These are phyloP conservation scores for Gyrodon lividus DNA, from an alignment of 768 basidiomycete genomes.

Conservation along the genomic window DNA sequence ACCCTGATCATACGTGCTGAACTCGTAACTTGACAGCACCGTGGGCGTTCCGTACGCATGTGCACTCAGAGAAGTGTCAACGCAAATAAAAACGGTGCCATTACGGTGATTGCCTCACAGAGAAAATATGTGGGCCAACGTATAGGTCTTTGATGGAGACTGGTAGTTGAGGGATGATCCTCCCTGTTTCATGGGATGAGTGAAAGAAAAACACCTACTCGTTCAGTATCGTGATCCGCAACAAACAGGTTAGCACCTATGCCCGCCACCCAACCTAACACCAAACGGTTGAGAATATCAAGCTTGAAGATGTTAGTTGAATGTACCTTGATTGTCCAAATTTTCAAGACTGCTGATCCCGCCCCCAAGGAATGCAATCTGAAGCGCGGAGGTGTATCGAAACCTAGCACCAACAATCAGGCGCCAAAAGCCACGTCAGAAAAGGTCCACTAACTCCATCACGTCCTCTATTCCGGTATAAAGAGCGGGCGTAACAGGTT, in stretches of 20 bases:
- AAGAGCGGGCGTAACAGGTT: too few species aligned
- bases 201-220: constrained; percentile 32
- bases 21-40: too few species aligned
- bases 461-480: too few species aligned
- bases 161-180: constrained; percentile 55
- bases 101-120: constrained; percentile 30
- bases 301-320: too few species aligned
- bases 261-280: constrained; percentile 60
- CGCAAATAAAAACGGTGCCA: background rate
- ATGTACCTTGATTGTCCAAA: too few species aligned
- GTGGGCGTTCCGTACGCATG: constrained; percentile 67
- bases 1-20: too few species aligned
- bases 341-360: too few species aligned
- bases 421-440: too few species aligned
- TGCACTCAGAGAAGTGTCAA: constrained; percentile 29
- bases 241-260: constrained; percentile 62
- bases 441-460: too few species aligned
- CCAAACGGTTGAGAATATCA: background rate
- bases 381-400: too few species aligned
- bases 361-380: too few species aligned
- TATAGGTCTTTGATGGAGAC: constrained; percentile 65
- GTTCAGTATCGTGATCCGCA: constrained; percentile 69
- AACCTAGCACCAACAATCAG: too few species aligned
- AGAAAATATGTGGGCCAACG: constrained; percentile 59
- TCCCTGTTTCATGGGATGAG: constrained; percentile 31